Evolutionary conservation across 768 basidiomycete species (phyloP), one percentile per base, ranked within the genome.

Genomic region (Calvatia gigantea): DNA sequence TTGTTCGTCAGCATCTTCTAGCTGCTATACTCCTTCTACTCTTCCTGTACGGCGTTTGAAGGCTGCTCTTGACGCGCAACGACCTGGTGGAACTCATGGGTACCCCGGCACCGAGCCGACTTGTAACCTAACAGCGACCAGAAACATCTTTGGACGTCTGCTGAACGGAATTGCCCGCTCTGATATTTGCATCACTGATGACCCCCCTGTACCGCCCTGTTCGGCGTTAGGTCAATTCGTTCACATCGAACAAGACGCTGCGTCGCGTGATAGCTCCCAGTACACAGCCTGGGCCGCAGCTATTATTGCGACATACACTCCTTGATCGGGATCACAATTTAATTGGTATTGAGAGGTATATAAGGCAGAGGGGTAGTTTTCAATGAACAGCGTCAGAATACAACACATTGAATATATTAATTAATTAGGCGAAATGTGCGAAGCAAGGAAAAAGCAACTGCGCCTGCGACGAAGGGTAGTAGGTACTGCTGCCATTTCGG

Each of bases 21-120:
- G 8, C 15, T 44, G 39, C 23, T 53, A 43, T 0, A 15, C 25
- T 29, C 27, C 29, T 19, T 14, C 42, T 4, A 21, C 7, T 19
- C 15, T 43, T 29, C 52, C 52, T 4, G 51, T 52, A 12, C n/a
- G 39, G 28, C 35, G 51, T 19, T 23, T 52, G 17, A 54, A 44
- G 33, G 52, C 27, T 19, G 25, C 39, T 12, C 52, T 54, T 19
- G 52, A 54, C 33, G 21, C 21, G 6, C 6, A 29, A 12, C 28
- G 27, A 3, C 39, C 39, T 17, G 42, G 42, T 28, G 31, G 39
- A 39, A 31, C 35, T 28, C 31, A 45, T 43, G 41, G 39, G 2
- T 31, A 17, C 9, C 52, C 29, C 8, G 31, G 39, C 19, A 23
- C 17, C 15, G 25, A 21, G 9, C 41, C 27, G 28, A 27, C 29